These are phyloP conservation scores for Thelonectria blattea DNA, from an alignment of 2,329 filamentous ascomycete species.

Conservation along the genomic window DNA sequence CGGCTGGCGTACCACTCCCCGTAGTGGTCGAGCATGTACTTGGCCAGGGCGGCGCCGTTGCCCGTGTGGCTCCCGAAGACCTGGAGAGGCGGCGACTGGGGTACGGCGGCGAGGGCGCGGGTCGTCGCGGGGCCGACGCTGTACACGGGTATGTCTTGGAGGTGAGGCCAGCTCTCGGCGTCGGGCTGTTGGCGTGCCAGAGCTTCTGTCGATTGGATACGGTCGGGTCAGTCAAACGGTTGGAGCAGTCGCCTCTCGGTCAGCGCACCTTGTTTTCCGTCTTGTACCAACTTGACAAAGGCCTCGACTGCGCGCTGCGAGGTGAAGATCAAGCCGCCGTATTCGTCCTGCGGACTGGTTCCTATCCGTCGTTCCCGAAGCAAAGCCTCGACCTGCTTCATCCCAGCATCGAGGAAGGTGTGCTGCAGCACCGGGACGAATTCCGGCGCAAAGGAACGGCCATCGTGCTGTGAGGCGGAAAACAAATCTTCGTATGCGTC, in stretches of 20 bases:
- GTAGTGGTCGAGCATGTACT: slow-evolving; percentile 82
- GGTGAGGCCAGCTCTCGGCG: slow-evolving; percentile 54
- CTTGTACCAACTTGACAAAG: slow-evolving; percentile 67
- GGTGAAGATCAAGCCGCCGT: slow-evolving; percentile 83
- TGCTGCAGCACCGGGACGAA: slow-evolving; percentile 84
- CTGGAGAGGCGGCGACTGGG: slow-evolving; percentile 57
- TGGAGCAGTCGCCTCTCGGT: not conserved
- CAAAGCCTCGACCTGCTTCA: slow-evolving; percentile 58
- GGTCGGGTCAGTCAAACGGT: slow-evolving; percentile 1
- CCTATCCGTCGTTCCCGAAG: slow-evolving; percentile 55
- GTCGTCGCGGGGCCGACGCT: slow-evolving; percentile 83
- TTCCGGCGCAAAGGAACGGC: slow-evolving; percentile 61
- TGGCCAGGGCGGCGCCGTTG: slow-evolving; percentile 80
- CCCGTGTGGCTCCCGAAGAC: slow-evolving; percentile 84
- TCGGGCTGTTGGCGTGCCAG: slow-evolving; percentile 3
- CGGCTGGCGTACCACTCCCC: slow-evolving; percentile 54
- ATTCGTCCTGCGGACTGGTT: slow-evolving; percentile 48
- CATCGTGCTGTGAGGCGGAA: slow-evolving; percentile 44
- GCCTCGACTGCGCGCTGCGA: slow-evolving; percentile 85
- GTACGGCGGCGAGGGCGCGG: slow-evolving; percentile 68
- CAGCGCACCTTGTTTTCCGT: slow-evolving; percentile 49
- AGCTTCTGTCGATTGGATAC: slow-evolving; percentile 18
- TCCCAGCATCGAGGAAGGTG: slow-evolving; percentile 64
- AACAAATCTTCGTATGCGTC: slow-evolving; percentile 78
- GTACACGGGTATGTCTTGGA: slow-evolving; percentile 69